phyloP scores from a whole-genome alignment of 306 rosid species.

The Oxytropis ochrocephala region DNA sequence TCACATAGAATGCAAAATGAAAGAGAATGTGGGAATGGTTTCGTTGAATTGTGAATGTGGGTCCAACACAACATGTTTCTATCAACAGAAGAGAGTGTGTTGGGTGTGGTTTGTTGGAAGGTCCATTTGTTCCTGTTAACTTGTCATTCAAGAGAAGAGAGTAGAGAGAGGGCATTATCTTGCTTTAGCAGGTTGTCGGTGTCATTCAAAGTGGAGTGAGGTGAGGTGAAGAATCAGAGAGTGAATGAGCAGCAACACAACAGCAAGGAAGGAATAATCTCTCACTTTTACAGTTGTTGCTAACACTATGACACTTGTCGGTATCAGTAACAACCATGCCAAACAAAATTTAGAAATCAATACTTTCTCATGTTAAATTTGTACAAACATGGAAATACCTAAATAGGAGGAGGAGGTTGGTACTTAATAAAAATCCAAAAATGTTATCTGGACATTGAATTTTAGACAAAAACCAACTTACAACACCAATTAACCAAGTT shows the following conservation, averaged over 20 bases:
- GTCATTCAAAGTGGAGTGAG: constrained; percentile 21
- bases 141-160: constrained; percentile 35
- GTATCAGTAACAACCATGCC: constrained; percentile 23
- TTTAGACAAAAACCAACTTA: too few species aligned
- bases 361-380: background rate
- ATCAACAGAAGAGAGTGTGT: background rate
- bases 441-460: too few species aligned
- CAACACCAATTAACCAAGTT: too few species aligned
- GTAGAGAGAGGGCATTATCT: background rate
- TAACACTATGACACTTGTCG: constrained; percentile 7
- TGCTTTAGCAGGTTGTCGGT: constrained; percentile 31
- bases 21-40: constrained; percentile 24
- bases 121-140: constrained; percentile 34
- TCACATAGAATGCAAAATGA: constrained; percentile 40
- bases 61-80: constrained; percentile 40
- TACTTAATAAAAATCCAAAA: too few species aligned
- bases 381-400: background rate
- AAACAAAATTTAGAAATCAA: background rate
- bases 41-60: constrained; percentile 48
- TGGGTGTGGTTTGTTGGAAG: constrained; percentile 40
- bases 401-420: too few species aligned
- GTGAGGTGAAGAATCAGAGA: constrained; percentile 21
- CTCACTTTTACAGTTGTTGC: constrained; percentile 6
- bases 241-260: constrained; percentile 27
- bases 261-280: constrained; percentile 35